Conservation (phyloP, 306 rosid species). For the Ceratonia siliqua region DNA sequence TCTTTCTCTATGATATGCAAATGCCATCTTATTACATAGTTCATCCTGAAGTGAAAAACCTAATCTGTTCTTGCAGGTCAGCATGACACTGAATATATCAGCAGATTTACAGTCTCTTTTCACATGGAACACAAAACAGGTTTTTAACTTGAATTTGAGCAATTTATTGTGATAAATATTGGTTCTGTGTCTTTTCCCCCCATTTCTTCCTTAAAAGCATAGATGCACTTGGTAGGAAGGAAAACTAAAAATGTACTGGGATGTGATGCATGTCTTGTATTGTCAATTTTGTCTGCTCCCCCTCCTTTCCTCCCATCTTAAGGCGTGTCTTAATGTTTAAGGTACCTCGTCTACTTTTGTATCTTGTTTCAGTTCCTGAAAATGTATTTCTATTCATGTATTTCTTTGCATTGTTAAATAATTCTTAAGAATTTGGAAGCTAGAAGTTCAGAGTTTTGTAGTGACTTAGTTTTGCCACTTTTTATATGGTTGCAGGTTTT, state of each 20-base stretch:
- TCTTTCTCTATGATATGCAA: conserved; percentile 3
- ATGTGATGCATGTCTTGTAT: conserved; percentile 13
- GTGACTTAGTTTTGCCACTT: conserved; percentile 31
- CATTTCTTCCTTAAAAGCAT: conserved; percentile 20
- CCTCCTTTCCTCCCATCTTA: conserved; percentile 3
- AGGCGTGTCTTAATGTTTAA: background rate
- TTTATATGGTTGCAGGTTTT: conserved; percentile 65
- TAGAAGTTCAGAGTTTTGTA: conserved; percentile 10
- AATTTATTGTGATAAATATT: background rate
- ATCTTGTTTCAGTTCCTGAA: conserved; percentile 16
- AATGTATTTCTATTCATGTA: background rate
- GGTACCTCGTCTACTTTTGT: background rate
- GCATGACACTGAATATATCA: conserved; percentile 82
- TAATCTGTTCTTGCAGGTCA: conserved; percentile 62
- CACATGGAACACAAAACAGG: conserved; percentile 99
- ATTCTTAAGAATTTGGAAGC: conserved; percentile 5
- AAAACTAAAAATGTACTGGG: background rate
- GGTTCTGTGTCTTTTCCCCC: background rate
- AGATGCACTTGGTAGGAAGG: background rate
- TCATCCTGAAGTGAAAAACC: conserved; percentile 21
- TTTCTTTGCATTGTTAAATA: conserved; percentile 1
- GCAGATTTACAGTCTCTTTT: conserved; percentile 92
- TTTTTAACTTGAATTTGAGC: conserved; percentile 37
- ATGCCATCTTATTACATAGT: conserved; percentile 1
- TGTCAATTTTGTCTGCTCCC: background rate